These are phyloP conservation scores for Sclerotinia glacialis DNA, from an alignment of 2,329 filamentous ascomycete species.

Conservation along the genomic window DNA sequence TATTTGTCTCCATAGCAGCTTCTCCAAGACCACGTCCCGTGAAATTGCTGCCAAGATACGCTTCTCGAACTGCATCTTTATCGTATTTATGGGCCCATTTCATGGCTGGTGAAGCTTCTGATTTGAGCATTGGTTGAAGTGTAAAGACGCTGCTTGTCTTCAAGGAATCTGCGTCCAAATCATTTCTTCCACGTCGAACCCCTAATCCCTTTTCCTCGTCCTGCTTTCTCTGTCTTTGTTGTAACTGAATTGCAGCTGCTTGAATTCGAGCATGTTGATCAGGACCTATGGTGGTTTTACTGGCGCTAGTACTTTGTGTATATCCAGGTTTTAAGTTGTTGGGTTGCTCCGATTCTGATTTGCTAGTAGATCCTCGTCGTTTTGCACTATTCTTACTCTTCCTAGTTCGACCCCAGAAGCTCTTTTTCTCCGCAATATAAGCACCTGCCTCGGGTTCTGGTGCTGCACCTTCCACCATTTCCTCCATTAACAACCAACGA, in stretches of 20 bases:
- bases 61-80: conserved; percentile 77
- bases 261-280: conserved; percentile 94
- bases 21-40: conserved; percentile 64
- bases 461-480: conserved; percentile 90
- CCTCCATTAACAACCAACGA: conserved; percentile 92
- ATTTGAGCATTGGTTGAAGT: conserved; percentile 78
- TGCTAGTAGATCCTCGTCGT: conserved; percentile 69
- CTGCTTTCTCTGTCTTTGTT: conserved; percentile 70
- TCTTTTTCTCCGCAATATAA: conserved; percentile 94
- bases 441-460: conserved; percentile 79
- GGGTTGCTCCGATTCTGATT: conserved; percentile 52
- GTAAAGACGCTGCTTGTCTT: conserved; percentile 92
- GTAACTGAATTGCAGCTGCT: conserved; percentile 80
- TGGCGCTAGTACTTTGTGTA: conserved; percentile 48
- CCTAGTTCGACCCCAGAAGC: conserved; percentile 83
- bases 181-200: conserved; percentile 54
- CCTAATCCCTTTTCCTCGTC: conserved; percentile 50
- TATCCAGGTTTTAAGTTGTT: conserved; percentile 43
- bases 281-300: conserved; percentile 80
- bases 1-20: conserved; percentile 47
- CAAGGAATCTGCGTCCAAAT: conserved; percentile 53
- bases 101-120: conserved; percentile 87
- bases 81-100: conserved; percentile 97
- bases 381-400: conserved; percentile 57
- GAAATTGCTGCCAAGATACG: conserved; percentile 74